Conservation (phyloP, 176 grass and related monocot species). For the Hsuehochloa calcarea region DNA sequence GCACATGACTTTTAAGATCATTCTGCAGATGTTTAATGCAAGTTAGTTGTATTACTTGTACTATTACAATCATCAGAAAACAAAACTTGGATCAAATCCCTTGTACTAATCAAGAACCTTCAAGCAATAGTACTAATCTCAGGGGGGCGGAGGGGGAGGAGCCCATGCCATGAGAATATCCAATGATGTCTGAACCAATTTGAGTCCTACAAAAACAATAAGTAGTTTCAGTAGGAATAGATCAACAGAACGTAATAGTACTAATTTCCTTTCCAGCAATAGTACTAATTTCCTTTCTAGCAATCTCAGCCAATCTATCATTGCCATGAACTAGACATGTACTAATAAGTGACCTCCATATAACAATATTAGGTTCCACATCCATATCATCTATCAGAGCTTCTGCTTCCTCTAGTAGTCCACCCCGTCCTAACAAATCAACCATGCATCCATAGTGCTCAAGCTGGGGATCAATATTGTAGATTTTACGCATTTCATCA, state of each 20-base stretch:
- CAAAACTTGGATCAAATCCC: constrained; percentile 14
- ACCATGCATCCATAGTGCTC: constrained; percentile 77
- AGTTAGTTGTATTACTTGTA: constrained; percentile 11
- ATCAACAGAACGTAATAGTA: no score
- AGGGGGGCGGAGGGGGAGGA: no score
- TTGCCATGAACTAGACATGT: constrained; percentile 61
- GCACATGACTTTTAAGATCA: constrained; percentile 99
- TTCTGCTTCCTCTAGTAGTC: constrained; percentile 56
- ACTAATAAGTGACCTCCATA: no score
- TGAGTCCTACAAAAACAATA: no score
- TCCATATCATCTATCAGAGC: constrained; percentile 53
- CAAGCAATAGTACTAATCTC: no score
- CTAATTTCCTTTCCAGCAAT: no score
- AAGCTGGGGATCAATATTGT: constrained; percentile 40
- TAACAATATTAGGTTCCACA: constrained; percentile 53
- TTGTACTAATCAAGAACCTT: constrained; percentile 58
- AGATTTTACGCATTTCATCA: constrained; percentile 31
- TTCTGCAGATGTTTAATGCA: constrained; percentile 50
- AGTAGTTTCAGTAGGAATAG: no score
- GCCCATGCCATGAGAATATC: no score
- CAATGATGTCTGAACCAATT: no score
- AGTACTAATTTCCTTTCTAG: constrained; percentile 63
- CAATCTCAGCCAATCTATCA: constrained; percentile 57
- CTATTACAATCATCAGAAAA: neutral
- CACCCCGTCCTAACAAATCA: constrained; percentile 68